Conservation (phyloP, 306 rosid genomes). For the Geum urbanum region DNA sequence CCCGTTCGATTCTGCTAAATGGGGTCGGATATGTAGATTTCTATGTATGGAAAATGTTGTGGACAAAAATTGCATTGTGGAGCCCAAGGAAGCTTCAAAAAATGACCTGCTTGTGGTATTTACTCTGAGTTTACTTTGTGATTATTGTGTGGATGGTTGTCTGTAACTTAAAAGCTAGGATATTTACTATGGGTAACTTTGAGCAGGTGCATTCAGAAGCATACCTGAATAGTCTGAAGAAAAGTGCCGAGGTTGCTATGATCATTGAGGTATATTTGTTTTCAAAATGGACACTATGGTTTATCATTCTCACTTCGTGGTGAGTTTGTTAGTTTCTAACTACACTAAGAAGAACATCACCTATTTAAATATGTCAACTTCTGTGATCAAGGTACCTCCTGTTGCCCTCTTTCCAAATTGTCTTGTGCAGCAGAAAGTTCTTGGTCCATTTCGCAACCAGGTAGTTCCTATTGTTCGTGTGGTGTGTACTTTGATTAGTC, state of each 20-base stretch:
- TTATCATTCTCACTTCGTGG: no score
- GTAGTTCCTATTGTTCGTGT: conserved; percentile 30
- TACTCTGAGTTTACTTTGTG: not conserved
- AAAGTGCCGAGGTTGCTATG: conserved; percentile 65
- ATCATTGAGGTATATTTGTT: conserved; percentile 61
- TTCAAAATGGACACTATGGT: no score
- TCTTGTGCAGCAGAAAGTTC: conserved; percentile 69
- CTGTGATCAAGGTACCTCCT: conserved; percentile 65
- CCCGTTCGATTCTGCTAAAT: conserved; percentile 86
- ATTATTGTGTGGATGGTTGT: not conserved
- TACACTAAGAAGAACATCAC: conserved; percentile 1
- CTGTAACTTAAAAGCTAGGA: not conserved
- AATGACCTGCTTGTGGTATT: conserved; percentile 84
- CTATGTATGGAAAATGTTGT: conserved; percentile 51
- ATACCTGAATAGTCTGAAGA: conserved; percentile 66
- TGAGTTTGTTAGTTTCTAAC: conserved; percentile 2
- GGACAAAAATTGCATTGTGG: conserved; percentile 42
- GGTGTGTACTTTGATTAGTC: conserved; percentile 1
- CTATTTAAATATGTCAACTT: conserved; percentile 20
- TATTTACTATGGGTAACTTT: conserved; percentile 3
- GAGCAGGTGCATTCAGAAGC: conserved; percentile 76
- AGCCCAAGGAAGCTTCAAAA: conserved; percentile 84
- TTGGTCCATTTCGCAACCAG: conserved; percentile 77
- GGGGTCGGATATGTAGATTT: conserved; percentile 76
- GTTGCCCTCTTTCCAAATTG: conserved; percentile 74